phyloP scores from a whole-genome alignment of 768 basidiomycete species.

The Termitomyces sp. region DNA sequence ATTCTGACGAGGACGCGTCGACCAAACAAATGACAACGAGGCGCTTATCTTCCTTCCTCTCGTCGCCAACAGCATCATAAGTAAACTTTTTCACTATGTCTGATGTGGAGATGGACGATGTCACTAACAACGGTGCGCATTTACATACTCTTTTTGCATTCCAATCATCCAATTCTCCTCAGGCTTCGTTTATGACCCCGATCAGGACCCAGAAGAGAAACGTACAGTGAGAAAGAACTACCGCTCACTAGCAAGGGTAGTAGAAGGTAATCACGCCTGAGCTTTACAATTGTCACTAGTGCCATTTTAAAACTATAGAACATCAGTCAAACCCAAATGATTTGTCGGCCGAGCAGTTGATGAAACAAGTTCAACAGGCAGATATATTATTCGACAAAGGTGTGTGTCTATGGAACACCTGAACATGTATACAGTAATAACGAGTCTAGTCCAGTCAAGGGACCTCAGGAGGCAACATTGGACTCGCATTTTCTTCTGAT shows the following conservation, averaged over 20 bases:
- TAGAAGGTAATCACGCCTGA: conserved; percentile 51
- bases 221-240: conserved; percentile 73
- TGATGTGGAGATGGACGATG: conserved; percentile 29
- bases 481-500: conserved; percentile 81
- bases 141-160: neutral
- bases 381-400: conserved; percentile 67
- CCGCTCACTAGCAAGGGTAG: conserved; percentile 57
- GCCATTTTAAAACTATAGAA: conserved; percentile 21
- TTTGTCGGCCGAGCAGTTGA: conserved; percentile 52
- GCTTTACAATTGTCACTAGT: neutral
- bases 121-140: conserved; percentile 5
- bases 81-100: conserved; percentile 21
- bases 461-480: conserved; percentile 84
- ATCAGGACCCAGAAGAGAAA: conserved; percentile 81
- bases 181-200: conserved; percentile 68
- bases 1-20: conserved; percentile 4
- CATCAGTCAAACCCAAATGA: conserved; percentile 54
- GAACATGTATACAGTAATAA: neutral
- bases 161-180: neutral
- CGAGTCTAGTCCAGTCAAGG: conserved; percentile 49
- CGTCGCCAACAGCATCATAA: neutral
- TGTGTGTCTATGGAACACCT: conserved; percentile 25
- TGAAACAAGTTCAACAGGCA: conserved; percentile 52
- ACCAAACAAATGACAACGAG: conserved; percentile 14
- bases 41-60: neutral